Evolutionary conservation across 108 stramenopile species (phyloP).

Genomic region (Stephanodiscus triporus): DNA sequence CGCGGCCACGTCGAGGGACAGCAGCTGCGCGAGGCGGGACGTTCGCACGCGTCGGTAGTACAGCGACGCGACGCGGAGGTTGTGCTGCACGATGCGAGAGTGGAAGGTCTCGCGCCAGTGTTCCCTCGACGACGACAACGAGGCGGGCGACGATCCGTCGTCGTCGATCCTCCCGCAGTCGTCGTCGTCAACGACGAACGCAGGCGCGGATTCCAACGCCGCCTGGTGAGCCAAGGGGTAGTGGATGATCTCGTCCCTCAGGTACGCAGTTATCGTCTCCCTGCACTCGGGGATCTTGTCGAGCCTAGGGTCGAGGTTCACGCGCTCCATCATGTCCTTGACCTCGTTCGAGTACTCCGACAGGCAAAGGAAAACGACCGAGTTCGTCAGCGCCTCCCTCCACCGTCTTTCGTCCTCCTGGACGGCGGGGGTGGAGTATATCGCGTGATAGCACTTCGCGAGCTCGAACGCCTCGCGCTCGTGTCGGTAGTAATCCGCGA

Average conservation of each 20-base stretch:
- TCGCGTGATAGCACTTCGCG: conserved; percentile 90
- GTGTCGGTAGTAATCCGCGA: conserved; percentile 91
- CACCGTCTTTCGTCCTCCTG: conserved; percentile 63
- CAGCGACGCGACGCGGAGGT: conserved; percentile 84
- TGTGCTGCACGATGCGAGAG: conserved; percentile 96
- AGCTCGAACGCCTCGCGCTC: conserved; percentile 93
- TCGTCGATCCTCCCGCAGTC: conserved; percentile 26
- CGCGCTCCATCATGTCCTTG: conserved; percentile 90
- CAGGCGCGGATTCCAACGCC: conserved; percentile 70
- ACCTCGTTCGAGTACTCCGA: conserved; percentile 85
- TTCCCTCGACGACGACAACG: conserved; percentile 31
- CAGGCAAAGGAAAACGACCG: conserved; percentile 89
- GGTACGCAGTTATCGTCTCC: conserved; percentile 60
- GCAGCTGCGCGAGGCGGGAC: conserved; percentile 85
- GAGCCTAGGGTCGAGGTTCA: conserved; percentile 74
- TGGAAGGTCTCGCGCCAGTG: conserved; percentile 86
- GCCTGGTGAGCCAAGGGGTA: conserved; percentile 85
- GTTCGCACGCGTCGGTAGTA: conserved; percentile 94
- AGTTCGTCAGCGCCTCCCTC: conserved; percentile 82
- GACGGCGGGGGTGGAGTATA: conserved; percentile 74
- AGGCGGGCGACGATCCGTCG: not conserved
- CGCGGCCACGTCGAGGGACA: conserved; percentile 70
- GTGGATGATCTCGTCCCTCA: conserved; percentile 91
- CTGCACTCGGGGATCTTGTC: conserved; percentile 68
- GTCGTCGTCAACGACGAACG: conserved; percentile 58